Evolutionary conservation across 2,329 filamentous ascomycete species (phyloP).

Genomic region (Fusarium graminum): DNA sequence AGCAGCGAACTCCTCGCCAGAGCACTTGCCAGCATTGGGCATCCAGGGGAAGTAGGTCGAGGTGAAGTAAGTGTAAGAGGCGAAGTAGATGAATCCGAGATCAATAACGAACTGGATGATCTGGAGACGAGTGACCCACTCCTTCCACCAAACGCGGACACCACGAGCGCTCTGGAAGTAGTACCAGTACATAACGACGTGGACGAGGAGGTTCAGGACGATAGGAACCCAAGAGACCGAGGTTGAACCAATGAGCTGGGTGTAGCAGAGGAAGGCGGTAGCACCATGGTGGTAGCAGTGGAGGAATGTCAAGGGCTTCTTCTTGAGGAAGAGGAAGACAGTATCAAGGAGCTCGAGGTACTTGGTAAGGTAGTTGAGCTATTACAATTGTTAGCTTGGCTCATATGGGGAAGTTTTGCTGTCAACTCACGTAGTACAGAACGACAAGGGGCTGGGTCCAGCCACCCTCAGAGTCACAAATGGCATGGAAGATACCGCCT

Average conservation of each 20-base stretch:
- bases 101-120: slow-evolving; percentile 98
- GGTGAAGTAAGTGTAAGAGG: slow-evolving; percentile 98
- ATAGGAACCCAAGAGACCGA: slow-evolving; percentile 96
- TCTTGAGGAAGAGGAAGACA: slow-evolving; percentile 97
- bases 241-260: slow-evolving; percentile 92
- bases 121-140: slow-evolving; percentile 98
- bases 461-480: slow-evolving; percentile 83
- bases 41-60: slow-evolving; percentile 88
- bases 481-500: slow-evolving; percentile 87
- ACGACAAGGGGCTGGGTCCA: slow-evolving; percentile 95
- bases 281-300: slow-evolving; percentile 99
- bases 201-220: slow-evolving; percentile 89
- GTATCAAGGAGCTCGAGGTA: slow-evolving; percentile 97
- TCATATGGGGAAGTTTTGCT: background rate
- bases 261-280: slow-evolving; percentile 97
- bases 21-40: slow-evolving; percentile 87
- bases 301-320: slow-evolving; percentile 99
- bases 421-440: slow-evolving; percentile 87
- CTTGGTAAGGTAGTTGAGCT: slow-evolving; percentile 99
- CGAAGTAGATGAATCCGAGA: slow-evolving; percentile 98
- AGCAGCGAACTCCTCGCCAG: slow-evolving; percentile 96
- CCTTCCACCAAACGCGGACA: slow-evolving; percentile 99
- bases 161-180: slow-evolving; percentile 99
- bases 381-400: slow-evolving; percentile 37
- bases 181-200: slow-evolving; percentile 99